phyloP scores from a whole-genome alignment of 805 yeast genomes.

The Yarrowia keelungensis region DNA sequence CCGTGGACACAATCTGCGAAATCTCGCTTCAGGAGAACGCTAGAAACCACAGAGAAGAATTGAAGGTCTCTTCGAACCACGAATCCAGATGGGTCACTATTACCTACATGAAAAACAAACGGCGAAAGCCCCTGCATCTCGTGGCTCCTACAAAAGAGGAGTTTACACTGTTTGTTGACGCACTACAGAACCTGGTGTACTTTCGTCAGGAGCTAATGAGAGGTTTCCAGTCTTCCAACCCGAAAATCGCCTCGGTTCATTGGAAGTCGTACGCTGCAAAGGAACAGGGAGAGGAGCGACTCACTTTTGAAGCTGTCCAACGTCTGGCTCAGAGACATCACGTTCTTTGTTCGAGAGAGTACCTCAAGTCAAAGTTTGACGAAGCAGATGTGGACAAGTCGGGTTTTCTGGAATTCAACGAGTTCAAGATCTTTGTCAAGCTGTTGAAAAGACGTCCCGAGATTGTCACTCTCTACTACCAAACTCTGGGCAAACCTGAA shows the following conservation, averaged over 20 bases:
- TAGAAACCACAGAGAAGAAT: slow-evolving; percentile 82
- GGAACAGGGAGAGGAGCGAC: slow-evolving; percentile 45
- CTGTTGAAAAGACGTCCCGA: slow-evolving; percentile 72
- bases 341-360: slow-evolving; percentile 67
- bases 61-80: slow-evolving; percentile 70
- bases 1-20: slow-evolving; percentile 68
- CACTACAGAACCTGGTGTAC: slow-evolving; percentile 61
- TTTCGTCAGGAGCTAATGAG: slow-evolving; percentile 68
- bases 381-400: slow-evolving; percentile 59
- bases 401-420: slow-evolving; percentile 67
- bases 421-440: slow-evolving; percentile 77
- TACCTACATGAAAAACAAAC: slow-evolving; percentile 66
- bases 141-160: slow-evolving; percentile 64
- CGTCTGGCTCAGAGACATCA: slow-evolving; percentile 71
- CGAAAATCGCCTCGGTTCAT: slow-evolving; percentile 66
- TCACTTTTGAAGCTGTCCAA: slow-evolving; percentile 70
- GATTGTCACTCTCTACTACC: slow-evolving; percentile 58
- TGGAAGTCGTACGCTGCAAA: slow-evolving; percentile 60
- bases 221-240: slow-evolving; percentile 68
- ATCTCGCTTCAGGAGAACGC: slow-evolving; percentile 74
- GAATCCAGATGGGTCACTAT: slow-evolving; percentile 80
- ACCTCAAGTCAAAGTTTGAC: slow-evolving; percentile 59
- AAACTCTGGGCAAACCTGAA: slow-evolving; percentile 42
- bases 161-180: slow-evolving; percentile 61
- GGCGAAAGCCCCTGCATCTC: slow-evolving; percentile 79